These are phyloP conservation scores for Cordyceps cicadae DNA, from an alignment of 2,329 filamentous ascomycete genomes.

Conservation along the genomic window DNA sequence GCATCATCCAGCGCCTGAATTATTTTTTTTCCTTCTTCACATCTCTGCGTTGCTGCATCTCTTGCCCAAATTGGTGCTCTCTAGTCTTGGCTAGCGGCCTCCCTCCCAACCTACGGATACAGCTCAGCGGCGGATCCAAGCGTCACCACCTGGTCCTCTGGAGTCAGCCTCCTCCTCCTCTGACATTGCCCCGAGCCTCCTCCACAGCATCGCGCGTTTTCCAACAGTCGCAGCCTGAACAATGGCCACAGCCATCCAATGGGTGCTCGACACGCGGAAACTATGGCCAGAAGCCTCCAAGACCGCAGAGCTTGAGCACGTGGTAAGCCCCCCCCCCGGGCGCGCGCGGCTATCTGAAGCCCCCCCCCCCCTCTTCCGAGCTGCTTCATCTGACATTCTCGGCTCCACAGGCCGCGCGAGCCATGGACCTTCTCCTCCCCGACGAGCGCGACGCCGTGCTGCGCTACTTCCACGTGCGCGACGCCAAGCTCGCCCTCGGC, in stretches of 20 bases:
- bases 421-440: conserved; percentile 42
- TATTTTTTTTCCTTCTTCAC: not conserved
- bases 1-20: not conserved
- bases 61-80: not conserved
- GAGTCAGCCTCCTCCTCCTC: not conserved
- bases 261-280: conserved; percentile 52
- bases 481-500: conserved; percentile 66
- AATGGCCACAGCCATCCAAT: conserved; percentile 39
- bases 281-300: conserved; percentile 46
- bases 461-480: conserved; percentile 56
- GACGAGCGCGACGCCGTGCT: conserved; percentile 51
- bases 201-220: not conserved
- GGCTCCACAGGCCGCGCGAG: conserved; percentile 40
- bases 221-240: not conserved
- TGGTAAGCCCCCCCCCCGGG: conserved; percentile 29
- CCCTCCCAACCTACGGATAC: no score
- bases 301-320: conserved; percentile 39
- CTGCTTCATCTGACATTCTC: not conserved
- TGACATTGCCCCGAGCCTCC: not conserved
- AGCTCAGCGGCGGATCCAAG: no score
- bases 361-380: not conserved
- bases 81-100: not conserved
- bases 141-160: not conserved
- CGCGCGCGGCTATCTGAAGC: no score
- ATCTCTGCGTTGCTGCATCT: not conserved